These are phyloP conservation scores for Clavispora carvajalis DNA, from an alignment of 805 yeast species.

Conservation along the genomic window DNA sequence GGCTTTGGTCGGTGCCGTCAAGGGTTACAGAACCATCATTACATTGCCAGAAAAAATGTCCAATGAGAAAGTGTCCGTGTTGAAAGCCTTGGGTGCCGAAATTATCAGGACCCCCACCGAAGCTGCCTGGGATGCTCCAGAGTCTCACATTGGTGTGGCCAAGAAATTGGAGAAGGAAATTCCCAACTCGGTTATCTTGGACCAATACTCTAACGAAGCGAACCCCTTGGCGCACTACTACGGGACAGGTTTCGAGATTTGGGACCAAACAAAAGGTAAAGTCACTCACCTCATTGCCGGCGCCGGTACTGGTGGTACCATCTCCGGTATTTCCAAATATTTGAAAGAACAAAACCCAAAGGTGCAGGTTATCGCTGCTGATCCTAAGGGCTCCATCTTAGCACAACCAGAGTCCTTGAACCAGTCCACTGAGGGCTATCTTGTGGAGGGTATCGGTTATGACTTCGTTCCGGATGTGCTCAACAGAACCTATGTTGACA, in stretches of 20 bases:
- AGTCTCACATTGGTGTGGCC: slow-evolving; percentile 87
- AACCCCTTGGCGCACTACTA: slow-evolving; percentile 81
- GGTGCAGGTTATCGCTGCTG: slow-evolving; percentile 69
- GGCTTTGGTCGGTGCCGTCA: slow-evolving; percentile 81
- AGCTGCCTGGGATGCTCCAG: slow-evolving; percentile 92
- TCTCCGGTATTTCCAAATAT: slow-evolving; percentile 81
- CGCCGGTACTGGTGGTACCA: slow-evolving; percentile 96
- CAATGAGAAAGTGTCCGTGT: slow-evolving; percentile 81
- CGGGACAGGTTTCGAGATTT: slow-evolving; percentile 82
- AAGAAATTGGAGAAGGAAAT: slow-evolving; percentile 73
- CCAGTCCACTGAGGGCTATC: slow-evolving; percentile 51
- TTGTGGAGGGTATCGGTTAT: slow-evolving; percentile 89
- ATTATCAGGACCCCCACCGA: slow-evolving; percentile 88
- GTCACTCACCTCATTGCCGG: slow-evolving; percentile 79
- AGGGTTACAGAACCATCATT: slow-evolving; percentile 81
- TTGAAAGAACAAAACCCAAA: slow-evolving; percentile 66
- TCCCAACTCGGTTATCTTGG: slow-evolving; percentile 78
- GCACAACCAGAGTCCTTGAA: slow-evolving; percentile 75
- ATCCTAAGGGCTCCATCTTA: slow-evolving; percentile 81
- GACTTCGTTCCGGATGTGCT: slow-evolving; percentile 83
- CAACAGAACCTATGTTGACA: slow-evolving; percentile 58
- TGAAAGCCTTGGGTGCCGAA: slow-evolving; percentile 87
- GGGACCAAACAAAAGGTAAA: slow-evolving; percentile 71
- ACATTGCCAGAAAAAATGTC: slow-evolving; percentile 91
- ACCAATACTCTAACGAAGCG: slow-evolving; percentile 73